These are phyloP conservation scores for Ustulina deusta DNA, from an alignment of 2,329 filamentous ascomycete species.

Conservation along the genomic window DNA sequence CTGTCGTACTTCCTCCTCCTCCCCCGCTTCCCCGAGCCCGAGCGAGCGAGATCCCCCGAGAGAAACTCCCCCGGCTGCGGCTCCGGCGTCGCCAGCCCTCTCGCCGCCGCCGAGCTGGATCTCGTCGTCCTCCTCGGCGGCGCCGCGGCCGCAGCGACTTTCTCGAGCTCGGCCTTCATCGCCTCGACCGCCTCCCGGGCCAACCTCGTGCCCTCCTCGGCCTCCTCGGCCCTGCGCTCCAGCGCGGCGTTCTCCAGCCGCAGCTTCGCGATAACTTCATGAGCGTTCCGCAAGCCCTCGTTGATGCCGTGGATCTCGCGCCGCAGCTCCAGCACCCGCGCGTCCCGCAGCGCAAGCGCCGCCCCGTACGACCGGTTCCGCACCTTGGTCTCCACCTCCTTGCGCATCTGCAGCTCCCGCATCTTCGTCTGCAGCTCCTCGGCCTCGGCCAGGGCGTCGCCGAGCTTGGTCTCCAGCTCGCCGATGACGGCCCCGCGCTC, in stretches of 20 bases:
- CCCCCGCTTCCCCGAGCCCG: slow-evolving; percentile 51
- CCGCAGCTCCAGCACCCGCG: slow-evolving; percentile 61
- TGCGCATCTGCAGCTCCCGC: slow-evolving; percentile 50
- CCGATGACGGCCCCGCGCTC: slow-evolving; percentile 50
- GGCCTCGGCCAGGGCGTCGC: slow-evolving; percentile 55
- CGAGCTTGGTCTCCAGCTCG: slow-evolving; percentile 61
- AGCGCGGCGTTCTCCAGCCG: slow-evolving; percentile 61
- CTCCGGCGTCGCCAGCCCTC: slow-evolving; percentile 27
- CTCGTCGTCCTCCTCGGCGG: slow-evolving; percentile 18
- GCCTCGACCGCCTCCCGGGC: slow-evolving; percentile 61
- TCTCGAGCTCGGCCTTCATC: slow-evolving; percentile 65
- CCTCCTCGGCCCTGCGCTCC: slow-evolving; percentile 50
- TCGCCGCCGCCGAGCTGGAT: slow-evolving; percentile 8
- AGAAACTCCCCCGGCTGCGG: slow-evolving; percentile 28
- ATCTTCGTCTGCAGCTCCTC: slow-evolving; percentile 51
- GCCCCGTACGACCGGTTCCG: slow-evolving; percentile 59
- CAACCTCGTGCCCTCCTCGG: slow-evolving; percentile 55
- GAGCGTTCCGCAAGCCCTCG: slow-evolving; percentile 58
- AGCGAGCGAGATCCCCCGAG: slow-evolving; percentile 30
- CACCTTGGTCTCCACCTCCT: slow-evolving; percentile 44
- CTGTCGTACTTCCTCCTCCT: slow-evolving; percentile 65
- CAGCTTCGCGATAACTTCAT: slow-evolving; percentile 60
- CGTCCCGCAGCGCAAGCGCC: slow-evolving; percentile 64
- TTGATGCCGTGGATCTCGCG: slow-evolving; percentile 60
- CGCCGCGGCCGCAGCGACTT: slow-evolving; percentile 35